Base-by-base conservation (phyloP, 1,139 yeast species). In the Blastobotrys buckinghamii region DNA sequence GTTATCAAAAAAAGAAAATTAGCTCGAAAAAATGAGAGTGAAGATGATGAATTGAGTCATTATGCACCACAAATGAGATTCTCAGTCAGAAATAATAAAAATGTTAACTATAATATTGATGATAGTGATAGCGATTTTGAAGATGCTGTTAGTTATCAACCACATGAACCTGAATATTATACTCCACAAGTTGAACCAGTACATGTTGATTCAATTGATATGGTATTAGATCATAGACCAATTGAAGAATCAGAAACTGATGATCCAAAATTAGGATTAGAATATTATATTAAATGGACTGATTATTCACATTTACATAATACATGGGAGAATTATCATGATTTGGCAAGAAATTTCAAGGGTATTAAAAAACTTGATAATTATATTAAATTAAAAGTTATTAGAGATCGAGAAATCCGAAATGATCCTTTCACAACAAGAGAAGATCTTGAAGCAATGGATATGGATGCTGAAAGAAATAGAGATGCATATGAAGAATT, bases 361-460 rank as follows among this genome's bases (percentile, higher is more conserved):
- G 98, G 99, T 42, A 74, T 78, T 58, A 87, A 95, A 65, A 81
- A 84, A 59, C 78, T 92, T 29, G 97, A 92, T 56, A 94, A 94
- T 68, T 94, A 90, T 65, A 84, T 89, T 64, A 84, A 84, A 60
- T 88, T 84, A 60, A 81, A 72, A 62, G 81, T 92, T 50, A 68
- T 84, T 15, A 71, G 77, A 52, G 97, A 90, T 61, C 78, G 78
- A 57, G 86, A 84, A 60, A 76, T 89, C 46, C 75, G 96, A 57
- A 72, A 72, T 42, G 97, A 90, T 61, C 86, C 95, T 0, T 67
- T 73, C 53, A 85, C 95, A 6, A 87, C 96, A 2, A 76, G 83
- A 51, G 97, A 92, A 66, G 97, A 92, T 58, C 74, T 89, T 36
- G 98, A 92, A 66, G 82, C 89, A 17, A 84, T 92, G 89, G 96